Evolutionary conservation across 495 filamentous ascomycete genomes (phyloP).

Genomic region (Neurospora sp.): DNA sequence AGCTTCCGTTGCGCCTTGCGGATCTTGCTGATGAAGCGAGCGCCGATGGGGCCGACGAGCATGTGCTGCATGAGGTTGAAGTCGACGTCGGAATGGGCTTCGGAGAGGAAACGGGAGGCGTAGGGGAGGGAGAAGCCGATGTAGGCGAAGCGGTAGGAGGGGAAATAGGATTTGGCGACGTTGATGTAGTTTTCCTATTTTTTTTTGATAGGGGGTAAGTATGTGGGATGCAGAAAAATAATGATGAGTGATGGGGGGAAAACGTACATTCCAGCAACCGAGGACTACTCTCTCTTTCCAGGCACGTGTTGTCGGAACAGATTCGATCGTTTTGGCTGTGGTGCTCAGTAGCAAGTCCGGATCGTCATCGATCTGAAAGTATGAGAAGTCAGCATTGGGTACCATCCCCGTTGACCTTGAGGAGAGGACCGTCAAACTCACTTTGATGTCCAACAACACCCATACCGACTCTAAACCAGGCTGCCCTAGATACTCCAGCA

Average conservation of each 20-base stretch:
- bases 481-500: slow-evolving; percentile 58
- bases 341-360: slow-evolving; percentile 55
- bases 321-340: slow-evolving; percentile 50
- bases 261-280: slow-evolving; percentile 65
- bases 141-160: slow-evolving; percentile 55
- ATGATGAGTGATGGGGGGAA: background rate
- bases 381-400: slow-evolving; percentile 2
- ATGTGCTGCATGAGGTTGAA: slow-evolving; percentile 65
- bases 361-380: slow-evolving; percentile 50
- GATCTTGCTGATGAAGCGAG: slow-evolving; percentile 52
- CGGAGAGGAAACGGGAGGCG: slow-evolving; percentile 54
- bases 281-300: slow-evolving; percentile 68
- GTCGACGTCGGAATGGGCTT: slow-evolving; percentile 43
- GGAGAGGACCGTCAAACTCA: slow-evolving; percentile 18
- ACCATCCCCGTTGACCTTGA: background rate
- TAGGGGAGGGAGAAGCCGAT: slow-evolving; percentile 63
- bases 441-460: slow-evolving; percentile 85
- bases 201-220: background rate
- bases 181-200: slow-evolving; percentile 48
- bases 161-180: slow-evolving; percentile 49
- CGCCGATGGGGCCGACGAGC: slow-evolving; percentile 54
- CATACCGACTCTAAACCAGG: slow-evolving; percentile 56
- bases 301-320: slow-evolving; percentile 37
- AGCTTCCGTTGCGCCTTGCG: slow-evolving; percentile 45
- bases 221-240: background rate